phyloP scores from a whole-genome alignment of 2,329 filamentous ascomycete species.

The Paracamarosporium sp. region DNA sequence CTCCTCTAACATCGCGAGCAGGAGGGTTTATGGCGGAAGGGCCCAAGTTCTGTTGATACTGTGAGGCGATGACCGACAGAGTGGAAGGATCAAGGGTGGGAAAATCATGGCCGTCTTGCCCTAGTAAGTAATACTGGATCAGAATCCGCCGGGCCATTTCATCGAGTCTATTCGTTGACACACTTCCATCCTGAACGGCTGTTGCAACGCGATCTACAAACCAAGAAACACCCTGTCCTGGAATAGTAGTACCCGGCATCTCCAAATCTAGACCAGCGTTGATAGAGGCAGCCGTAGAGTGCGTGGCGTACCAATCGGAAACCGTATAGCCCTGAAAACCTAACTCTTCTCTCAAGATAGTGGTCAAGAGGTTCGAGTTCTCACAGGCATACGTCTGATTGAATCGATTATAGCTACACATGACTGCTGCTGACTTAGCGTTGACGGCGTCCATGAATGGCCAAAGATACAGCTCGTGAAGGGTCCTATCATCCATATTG shows the following conservation, averaged over 20 bases:
- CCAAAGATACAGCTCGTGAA: constrained; percentile 72
- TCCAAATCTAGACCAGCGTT: constrained; percentile 59
- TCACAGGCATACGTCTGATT: constrained; percentile 42
- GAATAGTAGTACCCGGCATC: constrained; percentile 45
- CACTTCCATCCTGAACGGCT: constrained; percentile 48
- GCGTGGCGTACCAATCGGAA: constrained; percentile 54
- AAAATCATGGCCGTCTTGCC: constrained; percentile 47
- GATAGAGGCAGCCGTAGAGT: constrained; percentile 52
- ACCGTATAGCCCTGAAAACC: constrained; percentile 55
- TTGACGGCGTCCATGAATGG: constrained; percentile 68
- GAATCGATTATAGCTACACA: constrained; percentile 60
- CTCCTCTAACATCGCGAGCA: constrained; percentile 48
- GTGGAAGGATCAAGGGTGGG: constrained; percentile 42
- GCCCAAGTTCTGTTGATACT: constrained; percentile 42
- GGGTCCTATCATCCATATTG: constrained; percentile 67
- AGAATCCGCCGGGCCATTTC: constrained; percentile 56
- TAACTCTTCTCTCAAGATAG: constrained; percentile 58
- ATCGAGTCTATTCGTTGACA: constrained; percentile 48
- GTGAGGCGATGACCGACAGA: constrained; percentile 19
- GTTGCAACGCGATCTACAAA: constrained; percentile 48
- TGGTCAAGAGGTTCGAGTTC: constrained; percentile 53
- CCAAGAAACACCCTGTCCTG: constrained; percentile 27
- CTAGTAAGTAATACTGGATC: constrained; percentile 53
- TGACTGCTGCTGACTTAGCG: constrained; percentile 64
- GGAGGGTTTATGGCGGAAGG: too few species aligned